Conservation (phyloP, 2,329 filamentous ascomycete species). For the Botrytis tulipae region DNA sequence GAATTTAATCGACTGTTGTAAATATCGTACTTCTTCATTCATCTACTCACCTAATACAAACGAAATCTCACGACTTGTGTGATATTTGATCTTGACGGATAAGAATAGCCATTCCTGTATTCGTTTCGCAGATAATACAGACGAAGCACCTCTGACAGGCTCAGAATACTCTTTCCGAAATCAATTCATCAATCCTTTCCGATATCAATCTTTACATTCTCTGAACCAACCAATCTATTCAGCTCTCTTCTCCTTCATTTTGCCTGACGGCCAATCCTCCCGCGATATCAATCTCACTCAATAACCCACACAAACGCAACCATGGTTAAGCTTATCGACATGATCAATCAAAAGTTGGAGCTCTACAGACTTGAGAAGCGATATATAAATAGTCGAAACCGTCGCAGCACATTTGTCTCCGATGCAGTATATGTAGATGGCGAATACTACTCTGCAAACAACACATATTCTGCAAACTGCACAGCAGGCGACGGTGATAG, state of each 20-base stretch:
- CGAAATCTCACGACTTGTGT: background rate
- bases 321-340: slow-evolving; percentile 50
- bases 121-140: background rate
- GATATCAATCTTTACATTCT: background rate
- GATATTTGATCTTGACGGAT: background rate
- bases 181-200: background rate
- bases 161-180: background rate
- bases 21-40: background rate
- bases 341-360: slow-evolving; percentile 71
- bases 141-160: background rate
- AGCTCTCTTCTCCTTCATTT: slow-evolving; percentile 3
- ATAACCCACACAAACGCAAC: slow-evolving; percentile 22
- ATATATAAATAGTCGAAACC: slow-evolving; percentile 83
- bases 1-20: background rate
- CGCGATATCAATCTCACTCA: slow-evolving; percentile 1
- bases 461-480: slow-evolving; percentile 13
- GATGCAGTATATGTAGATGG: slow-evolving; percentile 92
- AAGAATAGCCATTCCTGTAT: background rate
- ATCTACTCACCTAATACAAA: background rate
- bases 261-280: background rate
- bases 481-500: slow-evolving; percentile 19
- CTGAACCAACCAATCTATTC: background rate
- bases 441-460: slow-evolving; percentile 59
- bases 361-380: slow-evolving; percentile 93
- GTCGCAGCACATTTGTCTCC: slow-evolving; percentile 84